Evolutionary conservation across 257 asterid genomes (phyloP).

Genomic region (Coffea eugenioides): DNA sequence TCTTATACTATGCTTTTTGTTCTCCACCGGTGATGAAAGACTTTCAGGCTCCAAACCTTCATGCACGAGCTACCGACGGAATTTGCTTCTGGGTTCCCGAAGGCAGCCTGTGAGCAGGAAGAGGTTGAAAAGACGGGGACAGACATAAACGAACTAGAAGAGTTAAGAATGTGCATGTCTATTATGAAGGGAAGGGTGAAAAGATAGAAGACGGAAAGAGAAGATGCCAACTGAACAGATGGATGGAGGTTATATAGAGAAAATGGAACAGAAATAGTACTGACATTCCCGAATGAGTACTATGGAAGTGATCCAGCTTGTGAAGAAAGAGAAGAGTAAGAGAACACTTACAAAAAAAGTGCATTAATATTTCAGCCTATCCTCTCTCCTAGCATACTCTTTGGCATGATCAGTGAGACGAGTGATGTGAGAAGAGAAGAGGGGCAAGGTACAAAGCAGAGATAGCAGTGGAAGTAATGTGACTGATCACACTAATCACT

Average conservation of each 20-base stretch:
- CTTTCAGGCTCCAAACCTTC: not conserved
- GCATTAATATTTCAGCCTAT: not conserved
- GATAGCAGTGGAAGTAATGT: constrained; percentile 11
- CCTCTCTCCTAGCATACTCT: not conserved
- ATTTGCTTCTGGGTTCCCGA: not conserved
- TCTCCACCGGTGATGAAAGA: not conserved
- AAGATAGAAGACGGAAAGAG: constrained; percentile 13
- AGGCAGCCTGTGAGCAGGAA: not conserved
- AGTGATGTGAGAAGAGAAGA: not conserved
- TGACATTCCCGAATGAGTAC: constrained; percentile 14
- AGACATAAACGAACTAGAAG: constrained; percentile 1
- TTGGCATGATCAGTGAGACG: not conserved
- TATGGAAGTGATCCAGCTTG: not conserved
- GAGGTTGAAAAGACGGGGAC: constrained; percentile 23
- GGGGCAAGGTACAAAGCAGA: constrained; percentile 6
- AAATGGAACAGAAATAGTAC: not conserved
- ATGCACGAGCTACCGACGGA: not conserved
- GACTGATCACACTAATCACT: constrained; percentile 17
- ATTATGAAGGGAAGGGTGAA: not conserved
- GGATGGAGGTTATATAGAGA: constrained; percentile 28
- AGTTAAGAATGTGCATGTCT: not conserved
- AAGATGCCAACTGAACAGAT: constrained; percentile 20
- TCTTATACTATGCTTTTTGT: no score
- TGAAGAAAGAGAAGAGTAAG: not conserved
- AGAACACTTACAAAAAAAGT: not conserved